These are phyloP conservation scores for Decorospora gaudefroyi DNA, from an alignment of 2,329 filamentous ascomycete species.

Conservation along the genomic window DNA sequence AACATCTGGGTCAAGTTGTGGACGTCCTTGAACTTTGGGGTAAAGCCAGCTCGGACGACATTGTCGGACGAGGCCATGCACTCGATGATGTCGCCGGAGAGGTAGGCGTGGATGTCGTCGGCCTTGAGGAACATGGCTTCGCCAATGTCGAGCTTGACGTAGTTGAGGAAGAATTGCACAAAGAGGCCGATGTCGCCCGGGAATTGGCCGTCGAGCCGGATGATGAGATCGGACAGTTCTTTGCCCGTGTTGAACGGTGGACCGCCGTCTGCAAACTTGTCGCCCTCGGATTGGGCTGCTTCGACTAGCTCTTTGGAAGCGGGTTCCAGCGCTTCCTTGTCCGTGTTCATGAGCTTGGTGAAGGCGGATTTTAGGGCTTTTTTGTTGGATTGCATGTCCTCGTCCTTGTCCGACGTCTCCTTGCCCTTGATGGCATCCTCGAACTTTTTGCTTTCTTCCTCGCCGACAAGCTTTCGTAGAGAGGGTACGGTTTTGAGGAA, in stretches of 20 bases:
- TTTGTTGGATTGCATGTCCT: slow-evolving; percentile 65
- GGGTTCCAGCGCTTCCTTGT: slow-evolving; percentile 65
- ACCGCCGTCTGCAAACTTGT: slow-evolving; percentile 74
- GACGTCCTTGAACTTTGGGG: slow-evolving; percentile 98
- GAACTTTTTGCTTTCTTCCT: slow-evolving; percentile 54
- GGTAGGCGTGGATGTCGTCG: slow-evolving; percentile 96
- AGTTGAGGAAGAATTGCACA: slow-evolving; percentile 97
- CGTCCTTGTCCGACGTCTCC: slow-evolving; percentile 54
- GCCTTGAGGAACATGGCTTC: slow-evolving; percentile 96
- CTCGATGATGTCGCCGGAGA: slow-evolving; percentile 93
- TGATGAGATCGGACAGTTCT: slow-evolving; percentile 75
- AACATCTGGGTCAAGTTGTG: slow-evolving; percentile 85
- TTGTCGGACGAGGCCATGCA: slow-evolving; percentile 99
- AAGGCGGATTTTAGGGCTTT: slow-evolving; percentile 76
- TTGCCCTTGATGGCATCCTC: slow-evolving; percentile 58
- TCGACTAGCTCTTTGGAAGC: slow-evolving; percentile 71
- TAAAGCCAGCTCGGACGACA: slow-evolving; percentile 94
- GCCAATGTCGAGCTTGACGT: slow-evolving; percentile 81
- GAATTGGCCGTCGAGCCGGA: slow-evolving; percentile 79
- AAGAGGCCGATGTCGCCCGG: slow-evolving; percentile 88
- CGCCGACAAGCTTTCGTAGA: slow-evolving; percentile 54
- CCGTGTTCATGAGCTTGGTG: slow-evolving; percentile 77
- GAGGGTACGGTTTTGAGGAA: slow-evolving; percentile 71
- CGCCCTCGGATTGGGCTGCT: slow-evolving; percentile 69
- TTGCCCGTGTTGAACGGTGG: slow-evolving; percentile 69